These are phyloP conservation scores for Phaeophleospora eucalypticola DNA, from an alignment of 2,329 filamentous ascomycete genomes.

Conservation along the genomic window DNA sequence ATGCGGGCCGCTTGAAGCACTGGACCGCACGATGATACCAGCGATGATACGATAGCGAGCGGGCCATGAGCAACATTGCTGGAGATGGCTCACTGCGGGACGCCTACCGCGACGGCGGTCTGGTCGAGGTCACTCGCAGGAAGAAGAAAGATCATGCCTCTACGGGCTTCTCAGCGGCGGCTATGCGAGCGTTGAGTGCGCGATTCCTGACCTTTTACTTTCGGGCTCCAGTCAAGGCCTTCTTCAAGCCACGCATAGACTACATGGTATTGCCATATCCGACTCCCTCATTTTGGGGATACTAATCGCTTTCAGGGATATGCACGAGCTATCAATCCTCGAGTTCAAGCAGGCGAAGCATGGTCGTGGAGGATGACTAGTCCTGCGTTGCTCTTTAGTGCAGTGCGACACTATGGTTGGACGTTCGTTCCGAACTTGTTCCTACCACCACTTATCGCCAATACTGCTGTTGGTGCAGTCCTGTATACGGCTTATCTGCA, in stretches of 20 bases:
- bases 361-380: conserved; percentile 65
- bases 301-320: conserved; percentile 46
- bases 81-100: conserved; percentile 14
- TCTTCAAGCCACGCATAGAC: conserved; percentile 88
- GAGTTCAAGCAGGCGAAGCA: conserved; percentile 42
- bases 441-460: conserved; percentile 70
- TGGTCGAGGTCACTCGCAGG: conserved; percentile 6
- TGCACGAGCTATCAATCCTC: conserved; percentile 59
- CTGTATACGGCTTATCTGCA: conserved; percentile 74
- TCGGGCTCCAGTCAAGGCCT: conserved; percentile 83
- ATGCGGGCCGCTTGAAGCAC: neutral
- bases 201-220: conserved; percentile 89
- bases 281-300: too few species aligned
- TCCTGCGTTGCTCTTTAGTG: conserved; percentile 64
- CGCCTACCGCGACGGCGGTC: conserved; percentile 13
- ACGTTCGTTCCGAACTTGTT: conserved; percentile 70
- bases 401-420: conserved; percentile 68
- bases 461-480: conserved; percentile 68
- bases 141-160: conserved; percentile 53
- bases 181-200: conserved; percentile 76
- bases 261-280: too few species aligned
- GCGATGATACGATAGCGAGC: neutral
- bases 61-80: conserved; percentile 17
- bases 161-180: conserved; percentile 77
- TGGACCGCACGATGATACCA: conserved; percentile 1